A percentile compares a stretch with the other conserved stretches of the same genome.
Evolutionary conservation across 1,139 yeast species (phyloP).

Genomic region (Hanseniaspora uvarum): DNA sequence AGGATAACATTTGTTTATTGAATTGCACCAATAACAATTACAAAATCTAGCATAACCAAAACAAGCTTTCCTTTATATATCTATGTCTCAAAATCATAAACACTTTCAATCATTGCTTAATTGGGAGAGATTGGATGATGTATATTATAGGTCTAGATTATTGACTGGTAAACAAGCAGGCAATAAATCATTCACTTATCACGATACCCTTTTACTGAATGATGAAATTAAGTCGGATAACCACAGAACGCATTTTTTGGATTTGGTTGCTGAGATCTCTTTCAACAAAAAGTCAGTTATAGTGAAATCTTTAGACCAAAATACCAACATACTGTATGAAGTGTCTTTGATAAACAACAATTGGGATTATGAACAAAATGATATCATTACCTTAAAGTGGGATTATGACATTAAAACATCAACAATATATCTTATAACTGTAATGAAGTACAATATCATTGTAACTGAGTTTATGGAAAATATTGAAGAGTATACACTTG

Average conservation of each 20-base stretch:
- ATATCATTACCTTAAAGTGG: constrained; percentile 7
- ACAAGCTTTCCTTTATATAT: background rate
- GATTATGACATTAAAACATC: background rate
- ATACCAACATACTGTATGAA: background rate
- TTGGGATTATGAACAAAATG: constrained; percentile 5
- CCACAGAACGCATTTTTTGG: constrained; percentile 11
- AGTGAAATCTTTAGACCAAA: constrained; percentile 16
- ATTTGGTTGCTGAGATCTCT: background rate
- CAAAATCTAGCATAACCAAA: background rate
- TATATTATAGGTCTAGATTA: constrained; percentile 45
- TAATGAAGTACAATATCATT: background rate
- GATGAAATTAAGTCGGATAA: constrained; percentile 17
- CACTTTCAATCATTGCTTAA: constrained; percentile 22
- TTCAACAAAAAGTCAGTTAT: constrained; percentile 17
- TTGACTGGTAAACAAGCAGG: constrained; percentile 18
- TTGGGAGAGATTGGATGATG: constrained; percentile 58
- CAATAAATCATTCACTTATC: constrained; percentile 18
- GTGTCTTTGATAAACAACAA: background rate
- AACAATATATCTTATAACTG: background rate
- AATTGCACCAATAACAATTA: background rate
- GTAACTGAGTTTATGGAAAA: constrained; percentile 7
- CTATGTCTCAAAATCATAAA: background rate
- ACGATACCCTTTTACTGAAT: constrained; percentile 24
- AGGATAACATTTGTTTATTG: too few relatives aligned
- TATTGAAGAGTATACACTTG: background rate